Conservation (phyloP, 2,329 filamentous ascomycete species). For the Ascochyta lentis region DNA sequence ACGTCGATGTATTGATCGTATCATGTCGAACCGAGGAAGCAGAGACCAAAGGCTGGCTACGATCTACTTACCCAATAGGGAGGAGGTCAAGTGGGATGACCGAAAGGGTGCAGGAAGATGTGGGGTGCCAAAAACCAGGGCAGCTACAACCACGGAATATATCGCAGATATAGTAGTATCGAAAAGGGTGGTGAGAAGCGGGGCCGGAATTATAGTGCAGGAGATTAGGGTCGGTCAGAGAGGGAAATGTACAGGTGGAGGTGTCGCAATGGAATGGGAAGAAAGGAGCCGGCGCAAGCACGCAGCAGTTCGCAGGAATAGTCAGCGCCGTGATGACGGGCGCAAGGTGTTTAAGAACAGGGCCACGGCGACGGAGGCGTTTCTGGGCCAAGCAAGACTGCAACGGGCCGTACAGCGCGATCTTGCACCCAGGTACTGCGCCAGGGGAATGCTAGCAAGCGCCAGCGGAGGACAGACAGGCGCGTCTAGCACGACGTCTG, state of each 20-base stretch:
- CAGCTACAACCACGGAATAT: slow-evolving; percentile 17
- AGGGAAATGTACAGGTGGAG: slow-evolving; percentile 6
- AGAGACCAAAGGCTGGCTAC: not conserved
- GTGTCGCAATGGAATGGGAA: slow-evolving; percentile 20
- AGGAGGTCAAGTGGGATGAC: not conserved
- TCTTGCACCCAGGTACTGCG: slow-evolving; percentile 36
- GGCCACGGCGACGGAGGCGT: slow-evolving; percentile 39
- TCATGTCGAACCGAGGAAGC: not conserved
- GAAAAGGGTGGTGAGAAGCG: slow-evolving; percentile 1
- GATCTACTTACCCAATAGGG: slow-evolving; percentile 1
- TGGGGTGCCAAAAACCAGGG: slow-evolving; percentile 10
- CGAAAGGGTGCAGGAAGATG: not conserved
- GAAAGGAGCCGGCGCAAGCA: slow-evolving; percentile 37
- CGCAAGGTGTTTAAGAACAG: slow-evolving; percentile 39
- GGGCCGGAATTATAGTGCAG: slow-evolving; percentile 20
- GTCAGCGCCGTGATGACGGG: slow-evolving; percentile 35
- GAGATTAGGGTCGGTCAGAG: not conserved
- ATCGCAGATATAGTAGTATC: slow-evolving; percentile 18
- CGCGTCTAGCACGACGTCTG: slow-evolving; percentile 41
- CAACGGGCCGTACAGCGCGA: slow-evolving; percentile 50
- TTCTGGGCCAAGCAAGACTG: slow-evolving; percentile 46
- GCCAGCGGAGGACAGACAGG: slow-evolving; percentile 36
- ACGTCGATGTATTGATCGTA: not conserved
- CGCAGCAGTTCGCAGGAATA: slow-evolving; percentile 39
- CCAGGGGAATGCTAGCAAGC: slow-evolving; percentile 39